These are phyloP conservation scores for Pyrus hybrid DNA, from an alignment of 331 rosid genomes.

Conservation along the genomic window DNA sequence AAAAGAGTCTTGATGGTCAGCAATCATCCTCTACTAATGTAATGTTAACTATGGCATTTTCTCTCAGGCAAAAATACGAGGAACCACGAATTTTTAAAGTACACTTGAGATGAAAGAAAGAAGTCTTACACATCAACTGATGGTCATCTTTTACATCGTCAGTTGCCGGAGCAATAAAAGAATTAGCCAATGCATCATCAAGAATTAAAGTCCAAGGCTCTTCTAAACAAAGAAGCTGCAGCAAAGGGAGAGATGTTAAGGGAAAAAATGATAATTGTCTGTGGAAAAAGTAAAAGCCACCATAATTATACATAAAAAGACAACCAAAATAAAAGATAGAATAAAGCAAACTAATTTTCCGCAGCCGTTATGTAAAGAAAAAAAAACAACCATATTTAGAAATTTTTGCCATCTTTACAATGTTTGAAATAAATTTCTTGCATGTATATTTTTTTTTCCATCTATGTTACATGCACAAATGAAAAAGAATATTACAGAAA, in stretches of 20 bases:
- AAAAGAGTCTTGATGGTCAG: not conserved
- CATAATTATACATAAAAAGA: not conserved
- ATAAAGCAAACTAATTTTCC: not conserved
- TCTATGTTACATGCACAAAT: not conserved
- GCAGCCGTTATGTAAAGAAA: not conserved
- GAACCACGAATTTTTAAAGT: not conserved
- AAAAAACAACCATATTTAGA: not conserved
- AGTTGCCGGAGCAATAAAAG: slow-evolving; percentile 80
- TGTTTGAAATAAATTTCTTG: not conserved
- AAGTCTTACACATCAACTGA: slow-evolving; percentile 67
- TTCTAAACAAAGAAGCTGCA: slow-evolving; percentile 79
- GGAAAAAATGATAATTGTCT: not conserved
- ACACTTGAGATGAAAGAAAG: not conserved
- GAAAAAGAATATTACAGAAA: not conserved
- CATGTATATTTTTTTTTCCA: too few species aligned
- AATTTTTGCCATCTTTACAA: not conserved
- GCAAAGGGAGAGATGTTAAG: not conserved
- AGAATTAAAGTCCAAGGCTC: slow-evolving; percentile 82
- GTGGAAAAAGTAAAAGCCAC: not conserved
- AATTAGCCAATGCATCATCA: slow-evolving; percentile 89
- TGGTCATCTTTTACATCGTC: slow-evolving; percentile 73
- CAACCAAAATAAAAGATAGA: too few species aligned
- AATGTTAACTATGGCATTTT: not conserved
- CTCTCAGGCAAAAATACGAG: not conserved
- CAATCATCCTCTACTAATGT: not conserved